These are phyloP conservation scores for Bondarzewia mesenterica DNA, from an alignment of 1,284 basidiomycete species.

Conservation along the genomic window DNA sequence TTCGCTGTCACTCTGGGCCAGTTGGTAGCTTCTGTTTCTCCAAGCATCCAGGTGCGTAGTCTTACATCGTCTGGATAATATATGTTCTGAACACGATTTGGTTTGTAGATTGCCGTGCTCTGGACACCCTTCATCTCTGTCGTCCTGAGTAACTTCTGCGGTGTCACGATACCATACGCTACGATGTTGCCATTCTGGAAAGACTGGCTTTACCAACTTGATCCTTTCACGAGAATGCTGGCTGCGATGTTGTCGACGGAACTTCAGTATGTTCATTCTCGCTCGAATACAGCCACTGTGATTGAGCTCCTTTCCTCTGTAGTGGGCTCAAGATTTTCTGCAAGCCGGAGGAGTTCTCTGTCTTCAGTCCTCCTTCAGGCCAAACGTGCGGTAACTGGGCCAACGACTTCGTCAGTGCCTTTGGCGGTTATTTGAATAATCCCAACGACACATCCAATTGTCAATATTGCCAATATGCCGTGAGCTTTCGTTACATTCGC, in stretches of 20 bases:
- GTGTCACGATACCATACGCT: slow-evolving; percentile 75
- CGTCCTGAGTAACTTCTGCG: slow-evolving; percentile 66
- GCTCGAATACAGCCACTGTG: neutral
- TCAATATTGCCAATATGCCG: slow-evolving; percentile 54
- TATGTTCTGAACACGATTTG: too few relatives aligned
- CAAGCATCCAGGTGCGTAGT: slow-evolving; percentile 50
- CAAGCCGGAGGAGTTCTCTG: slow-evolving; percentile 32
- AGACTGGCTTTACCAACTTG: slow-evolving; percentile 66
- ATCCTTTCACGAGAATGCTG: slow-evolving; percentile 68
- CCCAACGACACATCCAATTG: slow-evolving; percentile 43
- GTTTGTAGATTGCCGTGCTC: slow-evolving; percentile 67
- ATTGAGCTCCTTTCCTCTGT: slow-evolving; percentile 27
- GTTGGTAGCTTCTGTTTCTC: slow-evolving; percentile 68
- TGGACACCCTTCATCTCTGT: slow-evolving; percentile 76
- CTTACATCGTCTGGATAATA: too few relatives aligned
- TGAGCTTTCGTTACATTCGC: too few relatives aligned
- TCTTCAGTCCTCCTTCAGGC: slow-evolving; percentile 49
- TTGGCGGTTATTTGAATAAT: slow-evolving; percentile 65
- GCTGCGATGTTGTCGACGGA: slow-evolving; percentile 65
- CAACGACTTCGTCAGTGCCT: slow-evolving; percentile 39
- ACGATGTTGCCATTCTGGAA: slow-evolving; percentile 67
- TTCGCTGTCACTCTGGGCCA: slow-evolving; percentile 78
- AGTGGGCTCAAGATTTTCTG: slow-evolving; percentile 51
- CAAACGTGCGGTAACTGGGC: slow-evolving; percentile 59
- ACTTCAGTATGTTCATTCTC: neutral